Base-by-base conservation (phyloP, 83 land plant species). In the Diphasiastrum complanatum region DNA sequence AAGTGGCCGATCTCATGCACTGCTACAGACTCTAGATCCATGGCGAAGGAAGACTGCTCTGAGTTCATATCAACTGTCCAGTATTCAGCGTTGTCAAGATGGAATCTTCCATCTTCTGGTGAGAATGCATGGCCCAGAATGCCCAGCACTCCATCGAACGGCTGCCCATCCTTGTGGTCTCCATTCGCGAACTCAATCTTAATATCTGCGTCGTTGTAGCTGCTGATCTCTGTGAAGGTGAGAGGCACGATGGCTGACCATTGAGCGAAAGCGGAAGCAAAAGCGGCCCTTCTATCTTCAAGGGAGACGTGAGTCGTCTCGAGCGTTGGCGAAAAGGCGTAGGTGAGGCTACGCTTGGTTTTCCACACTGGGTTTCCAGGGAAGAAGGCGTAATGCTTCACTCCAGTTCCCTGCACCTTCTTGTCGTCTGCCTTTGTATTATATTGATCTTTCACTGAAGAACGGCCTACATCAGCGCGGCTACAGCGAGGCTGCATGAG, bases 1-100 rank as follows among this genome's bases (percentile, higher is more conserved):
- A 85, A 36, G 32, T 85, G 89, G 5, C 85, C 89, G 5, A 85
- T 71, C 54, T 85, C 89, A 28, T 85, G 89, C 1, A 74, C 65
- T 48, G 76, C 85, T 19, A 81, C 85, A 33, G 85, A 81, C 32
- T 76, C 73, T 57, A 84, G 58, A 33, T 85, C 89, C 5, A 85
- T 52, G 1, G 84, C 88, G 32, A 31, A 40, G 11, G 64, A 61
- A 12, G 85, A 60, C 28, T 58, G 53, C 30, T 63, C 67, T 22
- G 35, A 5, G 2, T 29, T n/a, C 5, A 71, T 32, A 40, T 79
- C 65, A 4, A 70, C 36, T 1, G 82, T 62, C 89, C 89, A 85
- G 5, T 45, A 55, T 47, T 85, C 89, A 0, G 78, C 77, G 0
- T 58, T 77, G 51, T 85, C 89, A 3, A 81, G 49, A 36, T 85